Evolutionary conservation across 164 flowering plant species (phyloP), one percentile per base, ranked within the genome.

Genomic region (Dillenia turbinata): DNA sequence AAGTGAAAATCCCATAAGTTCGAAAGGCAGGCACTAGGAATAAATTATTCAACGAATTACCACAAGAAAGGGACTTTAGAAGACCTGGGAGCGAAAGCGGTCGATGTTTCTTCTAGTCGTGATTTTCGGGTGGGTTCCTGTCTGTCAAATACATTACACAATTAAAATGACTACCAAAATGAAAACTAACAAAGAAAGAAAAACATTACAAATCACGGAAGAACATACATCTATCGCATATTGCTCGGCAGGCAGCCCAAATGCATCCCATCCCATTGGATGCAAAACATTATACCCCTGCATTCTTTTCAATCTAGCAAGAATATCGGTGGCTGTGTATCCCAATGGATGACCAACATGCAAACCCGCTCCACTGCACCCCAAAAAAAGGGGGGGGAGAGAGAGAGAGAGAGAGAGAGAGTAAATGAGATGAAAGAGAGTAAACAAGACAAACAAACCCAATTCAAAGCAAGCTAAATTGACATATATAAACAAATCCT

Each of bases 221-320:
- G 69, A 65, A 33, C 62, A 68, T 48, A 90, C 98, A 88, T 90
- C 84, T 48, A 94, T 94, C 26, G 98, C 98, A 76, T 90, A 90
- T 57, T 94, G 97, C 72, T 94, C 98, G 5, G 97, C 97, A 16
- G 98, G 98, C 74, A 94, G 76, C 58, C 98, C 98, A 85, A 94
- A 94, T 57, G 98, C 97, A 84, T 93, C 98, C 98, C 98, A 93
- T 55, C 98, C 98, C 98, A 93, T 90, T 8, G 98, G 98, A 69
- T 93, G 98, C 81, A 93, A 75, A n/a, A 93, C 97, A 71, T 93
- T 93, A 71, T 76, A 90, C 53, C 98, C 98, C 68, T 87, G 89
- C 98, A 90, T 94, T 33, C 98, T 82, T 61, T 85, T 90, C 57
- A 85, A 81, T 66, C 97, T 79, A 14, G 96, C 88, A 55, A 94